Evolutionary conservation across 345 rosid species (phyloP).

Genomic region (Litchi chinensis): DNA sequence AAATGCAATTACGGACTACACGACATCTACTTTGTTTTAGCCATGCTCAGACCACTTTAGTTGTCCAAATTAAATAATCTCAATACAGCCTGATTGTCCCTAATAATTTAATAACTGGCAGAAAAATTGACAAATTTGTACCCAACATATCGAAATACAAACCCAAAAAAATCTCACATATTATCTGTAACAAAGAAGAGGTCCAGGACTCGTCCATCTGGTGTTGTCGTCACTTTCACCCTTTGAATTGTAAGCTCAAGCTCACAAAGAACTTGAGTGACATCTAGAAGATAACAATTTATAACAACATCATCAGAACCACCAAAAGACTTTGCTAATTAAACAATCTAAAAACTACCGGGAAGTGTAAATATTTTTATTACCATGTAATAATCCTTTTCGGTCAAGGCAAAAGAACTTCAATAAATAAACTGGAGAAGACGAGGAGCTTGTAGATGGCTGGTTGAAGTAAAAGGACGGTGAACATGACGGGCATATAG

Average conservation of each 20-base stretch:
- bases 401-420: constrained; percentile 69
- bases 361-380: neutral
- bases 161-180: constrained; percentile 45
- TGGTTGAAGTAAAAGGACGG: constrained; percentile 44
- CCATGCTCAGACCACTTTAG: neutral
- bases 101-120: neutral
- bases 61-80: constrained; percentile 3
- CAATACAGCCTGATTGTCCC: neutral
- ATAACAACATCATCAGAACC: constrained; percentile 22
- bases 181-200: constrained; percentile 85
- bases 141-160: neutral
- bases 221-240: constrained; percentile 86
- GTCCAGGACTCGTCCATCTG: constrained; percentile 77
- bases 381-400: constrained; percentile 78
- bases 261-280: constrained; percentile 75
- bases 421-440: constrained; percentile 66
- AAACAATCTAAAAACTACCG: neutral
- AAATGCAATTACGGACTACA: neutral
- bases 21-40: neutral
- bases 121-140: neutral
- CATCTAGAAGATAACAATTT: constrained; percentile 50
- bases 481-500: constrained; percentile 62
- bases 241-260: constrained; percentile 81
- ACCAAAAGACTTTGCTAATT: neutral
- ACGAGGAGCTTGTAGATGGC: constrained; percentile 34